Evolutionary conservation across 495 filamentous ascomycete species (phyloP), one percentile per base, ranked within the genome.

Genomic region (Talaromyces thailandensis): DNA sequence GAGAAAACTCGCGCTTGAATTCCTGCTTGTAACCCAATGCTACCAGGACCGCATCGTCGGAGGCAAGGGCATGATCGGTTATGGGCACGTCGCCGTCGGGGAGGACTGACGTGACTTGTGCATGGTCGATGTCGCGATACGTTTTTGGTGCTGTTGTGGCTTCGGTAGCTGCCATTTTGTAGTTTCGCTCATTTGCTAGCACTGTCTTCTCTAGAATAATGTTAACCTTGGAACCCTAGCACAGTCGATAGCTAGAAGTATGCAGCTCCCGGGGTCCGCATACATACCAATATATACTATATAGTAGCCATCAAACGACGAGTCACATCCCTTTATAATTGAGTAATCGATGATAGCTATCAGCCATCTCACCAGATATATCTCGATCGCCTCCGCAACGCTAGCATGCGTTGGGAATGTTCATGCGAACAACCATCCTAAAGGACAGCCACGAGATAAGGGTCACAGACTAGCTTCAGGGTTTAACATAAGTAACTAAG

Each of bases 1-100:
- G 73, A n/a, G 82, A 87, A 68, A 92, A 91, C 65, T 92, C 89
- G 64, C 89, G 78, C 73, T 89, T 91, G 77, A 92, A 92, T 66
- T 92, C 89, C 56, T 88, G 85, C 68, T 89, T 90, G 69, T 91
- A 91, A 16, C 89, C 89, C 50, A 92, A 75, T 0, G 87, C 86
- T 8, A 80, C 81, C 16, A 92, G 82, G 18, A 86, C 82, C 60
- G 87, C 81, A 66, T 91, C 89, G 69, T 92, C 89, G 5, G 80
- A 80, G 43, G 76, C 71, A 70, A 80, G 73, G 4, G 67, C 76
- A 70, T 79, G 78, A 60, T 82, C 77, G 21, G 79, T 75, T 61
- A 79, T 72, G 40, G 87, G 86, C 8, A 88, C 67, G 62, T 89
- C 88, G 43, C 86, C 85, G 60, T 83, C 78, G 8, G 78, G 71